These are phyloP conservation scores for Diplosphaera chodatii DNA, from an alignment of 139 green algal species.

Conservation along the genomic window DNA sequence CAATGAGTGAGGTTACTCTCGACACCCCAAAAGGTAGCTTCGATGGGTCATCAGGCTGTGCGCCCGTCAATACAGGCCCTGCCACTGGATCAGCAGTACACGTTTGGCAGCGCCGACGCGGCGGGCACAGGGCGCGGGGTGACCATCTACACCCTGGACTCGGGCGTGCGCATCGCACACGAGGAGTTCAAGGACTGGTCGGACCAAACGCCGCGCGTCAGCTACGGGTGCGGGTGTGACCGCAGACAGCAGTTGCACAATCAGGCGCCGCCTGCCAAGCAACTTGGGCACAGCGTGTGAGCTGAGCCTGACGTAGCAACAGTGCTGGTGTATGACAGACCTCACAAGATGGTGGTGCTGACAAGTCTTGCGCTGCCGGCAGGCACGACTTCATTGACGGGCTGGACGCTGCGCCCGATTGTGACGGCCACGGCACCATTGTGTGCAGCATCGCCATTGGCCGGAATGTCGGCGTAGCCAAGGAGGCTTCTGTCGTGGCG, in stretches of 20 bases:
- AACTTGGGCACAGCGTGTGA: no score
- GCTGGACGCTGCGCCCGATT: constrained; percentile 19
- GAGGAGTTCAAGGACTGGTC: constrained; percentile 28
- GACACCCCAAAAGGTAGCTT: no score
- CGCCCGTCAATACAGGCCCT: no score
- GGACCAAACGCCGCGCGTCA: not conserved
- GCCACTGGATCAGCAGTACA: constrained; percentile 11
- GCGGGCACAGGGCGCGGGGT: constrained; percentile 18
- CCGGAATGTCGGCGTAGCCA: constrained; percentile 32
- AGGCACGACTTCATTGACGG: not conserved
- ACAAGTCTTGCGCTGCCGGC: no score
- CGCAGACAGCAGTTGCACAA: no score
- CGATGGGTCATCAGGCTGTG: no score
- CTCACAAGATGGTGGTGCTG: no score
- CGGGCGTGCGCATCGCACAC: constrained; percentile 24
- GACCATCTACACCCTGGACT: constrained; percentile 41
- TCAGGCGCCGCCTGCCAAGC: no score
- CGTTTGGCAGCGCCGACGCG: not conserved
- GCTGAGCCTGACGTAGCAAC: no score
- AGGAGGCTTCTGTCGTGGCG: constrained; percentile 27
- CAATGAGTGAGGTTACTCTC: no score
- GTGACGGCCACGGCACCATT: constrained; percentile 42
- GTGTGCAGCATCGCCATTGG: constrained; percentile 19
- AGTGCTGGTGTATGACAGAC: no score
- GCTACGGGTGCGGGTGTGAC: constrained; percentile 17